Evolutionary conservation across 73 alveolate genomes (phyloP), one percentile per base, ranked within the genome.

Genomic region (Stentor coeruleus): DNA sequence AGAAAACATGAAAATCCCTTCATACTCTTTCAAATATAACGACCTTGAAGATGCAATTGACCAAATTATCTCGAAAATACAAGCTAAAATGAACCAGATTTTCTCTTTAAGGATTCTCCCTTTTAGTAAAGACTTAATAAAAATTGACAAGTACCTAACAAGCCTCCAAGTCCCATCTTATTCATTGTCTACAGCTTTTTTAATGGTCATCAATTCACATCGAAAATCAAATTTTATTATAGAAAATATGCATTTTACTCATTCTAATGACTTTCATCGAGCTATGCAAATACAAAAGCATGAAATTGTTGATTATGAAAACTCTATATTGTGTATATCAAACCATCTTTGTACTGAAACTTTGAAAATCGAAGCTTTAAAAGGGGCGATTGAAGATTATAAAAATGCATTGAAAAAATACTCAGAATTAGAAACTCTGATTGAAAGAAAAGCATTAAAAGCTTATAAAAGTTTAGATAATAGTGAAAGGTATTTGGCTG

Each of bases 21-120:
- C 20, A 66, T 14, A 11, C 15, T 26, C 36, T 14, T 66, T 66
- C 33, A 20, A 66, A 33, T 66, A 66, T 66, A 26, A 20, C 11
- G 79, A 66, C 37, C 37, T 66, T 31, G 79, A 66, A 66, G 79
- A 66, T 66, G 79, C 79, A 0, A 0, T 66, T 2, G 79, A 66
- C 37, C 79, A 66, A 66, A 66, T 66, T 2, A 40, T 66, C 1
- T 20, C 40, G n/a, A 66, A 66, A 31, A 20, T 66, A 28, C 40
- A 66, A 66, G 79, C 37, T 26, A 66, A 66, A 31, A 20, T 66
- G 37, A 66, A 66, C 37, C n/a, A 20, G 39, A 66, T 66, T 40
- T 2, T 66, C 11, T 26, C 36, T 0, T 0, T 20, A 20, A 20
- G 79, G 79, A 66, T 66, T 26, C 1, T 66, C 40, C 79, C 79